Conservation (phyloP, 2,329 filamentous ascomycete genomes). For the Aspergillus ochraceus region DNA sequence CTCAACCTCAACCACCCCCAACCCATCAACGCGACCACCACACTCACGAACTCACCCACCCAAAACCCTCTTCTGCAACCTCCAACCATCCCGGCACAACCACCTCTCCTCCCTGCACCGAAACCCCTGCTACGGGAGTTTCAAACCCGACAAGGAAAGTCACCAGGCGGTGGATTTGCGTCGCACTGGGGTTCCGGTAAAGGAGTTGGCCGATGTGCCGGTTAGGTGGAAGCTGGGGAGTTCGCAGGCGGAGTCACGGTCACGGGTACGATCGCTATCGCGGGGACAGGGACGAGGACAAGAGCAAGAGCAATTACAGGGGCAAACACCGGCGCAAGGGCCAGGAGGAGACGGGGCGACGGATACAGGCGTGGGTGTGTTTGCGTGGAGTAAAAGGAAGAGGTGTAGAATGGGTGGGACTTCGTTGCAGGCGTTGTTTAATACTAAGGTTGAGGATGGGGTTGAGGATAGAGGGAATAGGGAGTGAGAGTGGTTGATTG, state of each 20-base stretch:
- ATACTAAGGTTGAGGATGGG: not conserved
- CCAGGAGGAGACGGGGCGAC: constrained; percentile 18
- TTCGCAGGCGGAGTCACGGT: too few relatives aligned
- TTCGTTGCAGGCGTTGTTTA: not conserved
- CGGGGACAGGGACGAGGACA: not conserved
- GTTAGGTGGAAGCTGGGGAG: constrained; percentile 22
- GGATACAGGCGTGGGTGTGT: constrained; percentile 4
- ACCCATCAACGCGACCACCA: too few relatives aligned
- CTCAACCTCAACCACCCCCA: not conserved
- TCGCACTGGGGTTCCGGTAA: constrained; percentile 26
- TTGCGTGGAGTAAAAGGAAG: too few relatives aligned
- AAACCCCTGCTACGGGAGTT: constrained; percentile 35
- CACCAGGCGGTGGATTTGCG: constrained; percentile 31
- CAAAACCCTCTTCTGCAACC: constrained; percentile 24
- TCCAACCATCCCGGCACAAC: constrained; percentile 29
- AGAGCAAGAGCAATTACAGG: not conserved
- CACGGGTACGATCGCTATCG: too few relatives aligned
- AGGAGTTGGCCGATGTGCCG: constrained; percentile 34
- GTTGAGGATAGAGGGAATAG: constrained; percentile 13
- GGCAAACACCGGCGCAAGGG: constrained; percentile 2
- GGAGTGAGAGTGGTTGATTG: too few relatives aligned
- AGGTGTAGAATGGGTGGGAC: not conserved
- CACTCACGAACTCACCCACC: not conserved
- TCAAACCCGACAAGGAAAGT: constrained; percentile 22
- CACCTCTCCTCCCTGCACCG: constrained; percentile 28